phyloP scores from a whole-genome alignment of 345 rosid species.

The Carallia brachiata region DNA sequence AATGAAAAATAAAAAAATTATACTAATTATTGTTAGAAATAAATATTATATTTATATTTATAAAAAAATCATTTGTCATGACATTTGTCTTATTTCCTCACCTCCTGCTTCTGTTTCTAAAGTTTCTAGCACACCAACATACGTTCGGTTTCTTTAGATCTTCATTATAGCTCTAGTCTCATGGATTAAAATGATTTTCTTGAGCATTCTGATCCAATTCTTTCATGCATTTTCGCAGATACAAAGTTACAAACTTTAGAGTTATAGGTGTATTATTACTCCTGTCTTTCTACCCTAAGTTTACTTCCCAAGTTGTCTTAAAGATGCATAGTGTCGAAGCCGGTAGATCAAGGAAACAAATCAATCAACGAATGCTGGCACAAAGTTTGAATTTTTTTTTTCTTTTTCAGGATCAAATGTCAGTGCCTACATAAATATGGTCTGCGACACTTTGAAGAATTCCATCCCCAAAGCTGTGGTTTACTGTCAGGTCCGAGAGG shows the following conservation, averaged over 20 bases:
- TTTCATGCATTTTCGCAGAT: neutral
- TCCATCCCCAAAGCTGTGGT: conserved; percentile 97
- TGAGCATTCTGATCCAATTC: neutral
- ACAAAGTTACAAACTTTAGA: neutral
- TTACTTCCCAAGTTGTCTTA: neutral
- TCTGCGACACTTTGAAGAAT: conserved; percentile 80
- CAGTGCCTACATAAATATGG: conserved; percentile 85
- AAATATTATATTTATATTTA: too few species aligned
- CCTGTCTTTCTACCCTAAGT: neutral
- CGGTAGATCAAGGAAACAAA: neutral
- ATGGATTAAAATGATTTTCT: neutral
- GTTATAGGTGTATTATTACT: neutral
- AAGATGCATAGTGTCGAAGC: too few species aligned
- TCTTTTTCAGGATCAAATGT: conserved; percentile 92
- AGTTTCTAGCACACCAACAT: neutral
- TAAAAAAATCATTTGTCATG: neutral
- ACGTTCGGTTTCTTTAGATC: neutral
- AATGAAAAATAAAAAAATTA: too few species aligned
- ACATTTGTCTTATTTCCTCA: neutral
- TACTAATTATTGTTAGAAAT: too few species aligned
- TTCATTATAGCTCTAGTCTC: neutral
- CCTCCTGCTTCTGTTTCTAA: neutral
- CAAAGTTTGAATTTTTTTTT: conserved; percentile 2
- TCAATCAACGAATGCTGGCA: conserved; percentile 13
- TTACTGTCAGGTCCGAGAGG: conserved; percentile 90